Percentiles rank a stretch among this genome's conserved stretches.
Evolutionary conservation across 1,139 yeast genomes (phyloP).

Genomic region (Saccharomycopsis phalli): DNA sequence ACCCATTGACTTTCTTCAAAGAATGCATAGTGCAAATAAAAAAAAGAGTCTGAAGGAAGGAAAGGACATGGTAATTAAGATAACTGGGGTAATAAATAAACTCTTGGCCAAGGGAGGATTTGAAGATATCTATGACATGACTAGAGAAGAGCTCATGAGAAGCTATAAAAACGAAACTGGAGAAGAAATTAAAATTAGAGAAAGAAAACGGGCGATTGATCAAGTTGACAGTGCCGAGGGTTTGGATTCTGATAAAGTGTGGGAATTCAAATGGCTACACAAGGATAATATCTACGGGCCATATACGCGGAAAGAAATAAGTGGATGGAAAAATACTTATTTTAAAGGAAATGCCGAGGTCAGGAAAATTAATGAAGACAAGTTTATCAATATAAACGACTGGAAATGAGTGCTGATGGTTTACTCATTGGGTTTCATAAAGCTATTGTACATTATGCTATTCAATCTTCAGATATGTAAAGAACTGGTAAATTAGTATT

Average conservation of each 20-base stretch:
- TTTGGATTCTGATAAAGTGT: constrained; percentile 27
- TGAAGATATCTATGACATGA: constrained; percentile 42
- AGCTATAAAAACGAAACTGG: constrained; percentile 45
- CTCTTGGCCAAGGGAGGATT: constrained; percentile 35
- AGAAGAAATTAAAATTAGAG: constrained; percentile 23
- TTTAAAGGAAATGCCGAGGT: constrained; percentile 45
- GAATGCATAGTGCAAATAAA: constrained; percentile 23
- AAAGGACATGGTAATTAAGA: constrained; percentile 24
- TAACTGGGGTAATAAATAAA: constrained; percentile 45
- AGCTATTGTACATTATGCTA: not conserved
- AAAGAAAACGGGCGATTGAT: constrained; percentile 18
- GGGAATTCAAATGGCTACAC: constrained; percentile 59
- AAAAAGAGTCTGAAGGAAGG: not conserved
- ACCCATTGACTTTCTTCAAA: constrained; percentile 50
- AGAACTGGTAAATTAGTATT: constrained; percentile 5
- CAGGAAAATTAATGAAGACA: constrained; percentile 29
- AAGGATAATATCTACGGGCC: constrained; percentile 48
- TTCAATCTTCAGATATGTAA: constrained; percentile 8
- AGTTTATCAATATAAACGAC: constrained; percentile 24
- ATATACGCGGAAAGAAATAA: constrained; percentile 45
- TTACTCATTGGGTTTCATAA: not conserved
- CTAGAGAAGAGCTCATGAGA: constrained; percentile 53
- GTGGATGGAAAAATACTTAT: constrained; percentile 49
- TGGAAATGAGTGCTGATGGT: constrained; percentile 4
- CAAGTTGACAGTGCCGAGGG: constrained; percentile 21